Evolutionary conservation across 495 filamentous ascomycete species (phyloP).

Genomic region (Penicillium lagena): DNA sequence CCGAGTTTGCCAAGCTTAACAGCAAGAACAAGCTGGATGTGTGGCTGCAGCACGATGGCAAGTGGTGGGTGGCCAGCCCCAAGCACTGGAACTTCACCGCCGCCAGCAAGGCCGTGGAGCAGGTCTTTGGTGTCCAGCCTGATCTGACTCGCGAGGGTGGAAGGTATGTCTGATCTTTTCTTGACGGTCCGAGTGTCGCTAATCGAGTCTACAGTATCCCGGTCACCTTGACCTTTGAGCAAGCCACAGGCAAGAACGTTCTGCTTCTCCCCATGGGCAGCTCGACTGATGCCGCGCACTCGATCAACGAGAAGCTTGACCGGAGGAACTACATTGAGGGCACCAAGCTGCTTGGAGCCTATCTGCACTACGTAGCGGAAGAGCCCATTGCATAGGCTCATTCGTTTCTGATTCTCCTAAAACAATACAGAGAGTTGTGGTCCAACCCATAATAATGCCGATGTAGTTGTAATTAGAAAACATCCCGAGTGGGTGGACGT

Average conservation of each 20-base stretch:
- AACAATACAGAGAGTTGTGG: too few relatives aligned
- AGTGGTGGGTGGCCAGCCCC: slow-evolving; percentile 97
- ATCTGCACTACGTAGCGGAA: slow-evolving; percentile 93
- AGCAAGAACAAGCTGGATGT: slow-evolving; percentile 88
- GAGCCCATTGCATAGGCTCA: slow-evolving; percentile 53
- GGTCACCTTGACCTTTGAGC: slow-evolving; percentile 93
- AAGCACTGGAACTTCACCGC: slow-evolving; percentile 98
- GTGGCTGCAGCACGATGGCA: slow-evolving; percentile 77
- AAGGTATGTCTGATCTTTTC: slow-evolving; percentile 43
- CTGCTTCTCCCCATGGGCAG: slow-evolving; percentile 93
- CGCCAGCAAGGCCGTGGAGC: slow-evolving; percentile 84
- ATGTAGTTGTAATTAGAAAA: too few relatives aligned
- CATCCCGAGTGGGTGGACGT: too few relatives aligned
- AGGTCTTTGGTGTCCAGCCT: slow-evolving; percentile 85
- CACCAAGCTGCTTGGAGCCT: slow-evolving; percentile 91
- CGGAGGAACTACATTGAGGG: slow-evolving; percentile 96
- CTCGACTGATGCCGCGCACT: slow-evolving; percentile 93
- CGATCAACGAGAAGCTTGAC: slow-evolving; percentile 97
- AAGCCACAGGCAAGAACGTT: slow-evolving; percentile 98
- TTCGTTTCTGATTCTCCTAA: too few relatives aligned
- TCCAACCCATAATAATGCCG: too few relatives aligned
- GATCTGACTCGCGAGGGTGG: slow-evolving; percentile 97
- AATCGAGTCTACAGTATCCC: slow-evolving; percentile 63
- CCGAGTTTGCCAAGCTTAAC: slow-evolving; percentile 71
- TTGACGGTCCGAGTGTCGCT: slow-evolving; percentile 3